Evolutionary conservation across 2,329 filamentous ascomycete genomes (phyloP).

Genomic region (Penicillium psychrosexuale): DNA sequence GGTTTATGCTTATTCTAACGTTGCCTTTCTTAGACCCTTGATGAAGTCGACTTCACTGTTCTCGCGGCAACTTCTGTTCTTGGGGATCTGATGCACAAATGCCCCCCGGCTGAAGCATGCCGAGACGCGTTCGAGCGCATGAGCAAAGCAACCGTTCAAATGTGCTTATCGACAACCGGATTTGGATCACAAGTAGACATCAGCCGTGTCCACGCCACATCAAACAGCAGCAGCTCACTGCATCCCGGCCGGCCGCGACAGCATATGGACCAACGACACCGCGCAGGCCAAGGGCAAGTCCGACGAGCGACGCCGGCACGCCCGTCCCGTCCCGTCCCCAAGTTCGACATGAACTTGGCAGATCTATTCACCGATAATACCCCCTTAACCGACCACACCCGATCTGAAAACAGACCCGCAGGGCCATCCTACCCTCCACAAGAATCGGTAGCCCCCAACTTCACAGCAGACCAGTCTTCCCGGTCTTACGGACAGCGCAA

Average conservation of each 20-base stretch:
- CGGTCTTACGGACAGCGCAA: slow-evolving; percentile 28
- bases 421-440: slow-evolving; percentile 27
- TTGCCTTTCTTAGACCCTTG: slow-evolving; percentile 60
- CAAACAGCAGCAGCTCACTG: slow-evolving; percentile 11
- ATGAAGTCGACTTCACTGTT: slow-evolving; percentile 97
- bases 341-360: slow-evolving; percentile 58
- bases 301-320: slow-evolving; percentile 35
- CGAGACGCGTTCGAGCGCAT: slow-evolving; percentile 93
- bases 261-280: slow-evolving; percentile 22
- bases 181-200: slow-evolving; percentile 57
- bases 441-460: slow-evolving; percentile 24
- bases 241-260: slow-evolving; percentile 19
- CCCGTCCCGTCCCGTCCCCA: slow-evolving; percentile 48
- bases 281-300: slow-evolving; percentile 26
- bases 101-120: slow-evolving; percentile 90
- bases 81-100: slow-evolving; percentile 87
- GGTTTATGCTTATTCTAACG: slow-evolving; percentile 8
- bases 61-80: slow-evolving; percentile 90
- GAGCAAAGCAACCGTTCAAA: slow-evolving; percentile 90
- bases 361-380: slow-evolving; percentile 50
- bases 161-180: slow-evolving; percentile 83
- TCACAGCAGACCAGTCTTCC: slow-evolving; percentile 22
- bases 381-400: slow-evolving; percentile 36
- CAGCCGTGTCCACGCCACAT: slow-evolving; percentile 20
- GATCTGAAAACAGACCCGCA: slow-evolving; percentile 27